These are phyloP conservation scores for Penicillium pancosmium DNA, from an alignment of 495 filamentous ascomycete species.

Conservation along the genomic window DNA sequence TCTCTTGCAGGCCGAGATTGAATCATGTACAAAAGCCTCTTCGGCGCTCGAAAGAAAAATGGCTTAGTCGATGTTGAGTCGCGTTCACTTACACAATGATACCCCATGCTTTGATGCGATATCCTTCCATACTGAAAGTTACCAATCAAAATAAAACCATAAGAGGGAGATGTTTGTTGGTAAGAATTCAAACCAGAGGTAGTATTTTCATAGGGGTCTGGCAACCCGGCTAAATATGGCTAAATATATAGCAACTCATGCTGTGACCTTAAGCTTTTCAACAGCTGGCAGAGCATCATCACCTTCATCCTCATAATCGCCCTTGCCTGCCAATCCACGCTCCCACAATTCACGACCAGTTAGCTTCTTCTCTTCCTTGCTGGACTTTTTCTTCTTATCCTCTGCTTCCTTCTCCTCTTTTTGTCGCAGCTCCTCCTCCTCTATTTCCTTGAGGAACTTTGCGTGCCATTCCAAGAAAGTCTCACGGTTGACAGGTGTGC, in stretches of 20 bases:
- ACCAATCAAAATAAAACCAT: too few relatives aligned
- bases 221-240: conserved; percentile 18
- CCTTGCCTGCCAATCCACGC: conserved; percentile 73
- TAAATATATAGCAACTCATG: conserved; percentile 33
- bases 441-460: conserved; percentile 76
- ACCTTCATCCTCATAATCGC: conserved; percentile 70
- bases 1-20: conserved; percentile 2
- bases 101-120: conserved; percentile 2
- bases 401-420: conserved; percentile 74
- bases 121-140: neutral
- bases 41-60: neutral
- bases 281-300: conserved; percentile 59
- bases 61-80: neutral
- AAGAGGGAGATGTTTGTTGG: neutral
- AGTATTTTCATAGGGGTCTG: conserved; percentile 21
- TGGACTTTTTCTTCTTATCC: conserved; percentile 68
- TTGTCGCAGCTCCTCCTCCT: conserved; percentile 63
- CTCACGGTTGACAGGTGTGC: conserved; percentile 81
- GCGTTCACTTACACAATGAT: neutral
- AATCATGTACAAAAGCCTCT: neutral
- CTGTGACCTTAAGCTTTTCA: conserved; percentile 68
- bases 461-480: conserved; percentile 83
- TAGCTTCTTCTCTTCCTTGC: conserved; percentile 63
- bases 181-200: conserved; percentile 5
- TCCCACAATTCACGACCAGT: conserved; percentile 87